Evolutionary conservation across 129 eudicot species (phyloP).

Genomic region (Arctium lappa): DNA sequence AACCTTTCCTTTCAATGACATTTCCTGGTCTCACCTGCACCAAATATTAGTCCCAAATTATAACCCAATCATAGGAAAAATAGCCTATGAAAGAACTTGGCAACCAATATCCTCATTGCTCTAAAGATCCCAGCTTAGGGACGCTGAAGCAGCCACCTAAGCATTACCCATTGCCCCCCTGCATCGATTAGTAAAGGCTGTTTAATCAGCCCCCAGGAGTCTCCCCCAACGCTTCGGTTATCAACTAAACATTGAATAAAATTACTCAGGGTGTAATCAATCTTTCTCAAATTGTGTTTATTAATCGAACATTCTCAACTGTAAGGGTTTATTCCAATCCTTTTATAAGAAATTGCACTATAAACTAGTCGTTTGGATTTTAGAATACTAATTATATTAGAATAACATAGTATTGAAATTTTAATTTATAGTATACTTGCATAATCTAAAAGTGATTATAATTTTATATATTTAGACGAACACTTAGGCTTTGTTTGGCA

Average conservation of each 20-base stretch:
- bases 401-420: not conserved
- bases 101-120: slow-evolving; percentile 6
- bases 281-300: not conserved
- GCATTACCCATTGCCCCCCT: not conserved
- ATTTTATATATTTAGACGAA: not conserved
- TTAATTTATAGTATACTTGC: not conserved
- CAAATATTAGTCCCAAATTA: not conserved
- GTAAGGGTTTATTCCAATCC: not conserved
- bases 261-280: not conserved
- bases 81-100: not conserved
- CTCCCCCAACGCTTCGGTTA: not conserved
- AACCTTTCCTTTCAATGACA: slow-evolving; percentile 85
- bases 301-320: not conserved
- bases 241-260: not conserved
- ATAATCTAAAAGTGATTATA: not conserved
- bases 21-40: slow-evolving; percentile 89
- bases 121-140: not conserved
- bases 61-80: not conserved
- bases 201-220: not conserved
- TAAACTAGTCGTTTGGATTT: not conserved
- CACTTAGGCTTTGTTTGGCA: no score
- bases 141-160: not conserved
- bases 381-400: not conserved
- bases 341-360: not conserved
- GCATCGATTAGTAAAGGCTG: not conserved